Conservation (phyloP, 1,284 basidiomycete genomes). For the Ustilago trichophora region DNA sequence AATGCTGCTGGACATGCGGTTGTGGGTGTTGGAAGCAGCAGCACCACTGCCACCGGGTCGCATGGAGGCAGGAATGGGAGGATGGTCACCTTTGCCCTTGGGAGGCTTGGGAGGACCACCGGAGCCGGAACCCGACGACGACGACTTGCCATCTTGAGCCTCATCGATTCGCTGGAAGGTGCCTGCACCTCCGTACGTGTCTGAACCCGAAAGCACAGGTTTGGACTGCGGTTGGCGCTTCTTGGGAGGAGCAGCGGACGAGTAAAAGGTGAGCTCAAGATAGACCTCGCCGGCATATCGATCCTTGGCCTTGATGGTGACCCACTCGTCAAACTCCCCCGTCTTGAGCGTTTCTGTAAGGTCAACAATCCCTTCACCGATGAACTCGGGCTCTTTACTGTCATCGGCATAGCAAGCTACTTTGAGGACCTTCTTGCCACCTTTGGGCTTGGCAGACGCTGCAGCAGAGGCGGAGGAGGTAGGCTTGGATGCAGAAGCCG, state of each 20-base stretch:
- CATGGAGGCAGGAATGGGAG: conserved; percentile 56
- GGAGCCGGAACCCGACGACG: conserved; percentile 13
- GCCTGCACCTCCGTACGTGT: conserved; percentile 60
- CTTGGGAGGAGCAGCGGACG: conserved; percentile 57
- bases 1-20: conserved; percentile 40
- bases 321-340: conserved; percentile 99
- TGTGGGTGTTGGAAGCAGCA: conserved; percentile 11
- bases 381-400: conserved; percentile 90
- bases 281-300: conserved; percentile 65
- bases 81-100: conserved; percentile 26
- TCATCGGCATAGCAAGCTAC: conserved; percentile 94
- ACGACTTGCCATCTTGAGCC: conserved; percentile 20
- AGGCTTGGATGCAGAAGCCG: conserved; percentile 32
- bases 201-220: conserved; percentile 33
- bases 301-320: conserved; percentile 69
- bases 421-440: conserved; percentile 80
- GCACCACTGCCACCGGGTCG: conserved; percentile 29
- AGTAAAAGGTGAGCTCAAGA: conserved; percentile 65
- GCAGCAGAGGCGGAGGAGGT: conserved; percentile 50
- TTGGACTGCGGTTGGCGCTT: conserved; percentile 45
- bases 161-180: conserved; percentile 52
- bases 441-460: conserved; percentile 69
- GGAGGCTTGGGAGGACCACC: conserved; percentile 34
- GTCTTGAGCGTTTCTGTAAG: conserved; percentile 88
- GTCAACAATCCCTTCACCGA: conserved; percentile 88